Conservation (phyloP, 2,329 filamentous ascomycete genomes). For the Xylaria sp. region DNA sequence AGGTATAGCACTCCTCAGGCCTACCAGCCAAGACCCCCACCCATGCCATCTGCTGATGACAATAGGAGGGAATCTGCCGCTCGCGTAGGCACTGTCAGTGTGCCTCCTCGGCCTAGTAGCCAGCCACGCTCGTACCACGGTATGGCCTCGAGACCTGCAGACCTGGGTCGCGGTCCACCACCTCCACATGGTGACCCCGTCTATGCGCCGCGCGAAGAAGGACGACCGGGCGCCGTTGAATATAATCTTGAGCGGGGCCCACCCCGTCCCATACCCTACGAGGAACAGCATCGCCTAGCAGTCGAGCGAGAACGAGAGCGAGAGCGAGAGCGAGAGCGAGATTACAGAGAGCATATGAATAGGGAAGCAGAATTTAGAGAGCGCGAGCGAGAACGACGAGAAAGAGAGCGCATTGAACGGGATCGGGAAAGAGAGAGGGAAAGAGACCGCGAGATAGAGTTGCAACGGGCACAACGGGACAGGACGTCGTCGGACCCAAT, state of each 20-base stretch:
- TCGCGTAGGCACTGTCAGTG: constrained; percentile 41
- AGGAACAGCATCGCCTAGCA: constrained; percentile 58
- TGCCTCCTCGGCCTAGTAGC: constrained; percentile 57
- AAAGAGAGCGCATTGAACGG: constrained; percentile 50
- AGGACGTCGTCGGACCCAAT: constrained; percentile 57
- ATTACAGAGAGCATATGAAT: constrained; percentile 43
- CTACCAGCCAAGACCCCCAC: constrained; percentile 58
- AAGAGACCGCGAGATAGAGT: constrained; percentile 31
- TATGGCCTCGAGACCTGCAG: constrained; percentile 51
- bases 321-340: constrained; percentile 2
- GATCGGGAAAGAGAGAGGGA: constrained; percentile 45
- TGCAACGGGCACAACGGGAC: constrained; percentile 44
- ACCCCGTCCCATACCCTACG: constrained; percentile 53
- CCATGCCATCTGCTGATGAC: constrained; percentile 53
- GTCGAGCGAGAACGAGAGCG: constrained; percentile 50
- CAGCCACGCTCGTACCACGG: constrained; percentile 58
- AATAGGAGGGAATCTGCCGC: constrained; percentile 45
- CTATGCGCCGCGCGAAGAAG: constrained; percentile 58
- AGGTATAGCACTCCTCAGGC: constrained; percentile 65
- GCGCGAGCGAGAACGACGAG: constrained; percentile 53
- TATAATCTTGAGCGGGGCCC: constrained; percentile 59
- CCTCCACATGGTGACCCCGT: constrained; percentile 45
- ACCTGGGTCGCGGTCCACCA: constrained; percentile 49
- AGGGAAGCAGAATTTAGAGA: constrained; percentile 52
- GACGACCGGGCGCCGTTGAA: constrained; percentile 49